These are phyloP conservation scores for Calonectria crousiana DNA, from an alignment of 2,329 filamentous ascomycete genomes.

Conservation along the genomic window DNA sequence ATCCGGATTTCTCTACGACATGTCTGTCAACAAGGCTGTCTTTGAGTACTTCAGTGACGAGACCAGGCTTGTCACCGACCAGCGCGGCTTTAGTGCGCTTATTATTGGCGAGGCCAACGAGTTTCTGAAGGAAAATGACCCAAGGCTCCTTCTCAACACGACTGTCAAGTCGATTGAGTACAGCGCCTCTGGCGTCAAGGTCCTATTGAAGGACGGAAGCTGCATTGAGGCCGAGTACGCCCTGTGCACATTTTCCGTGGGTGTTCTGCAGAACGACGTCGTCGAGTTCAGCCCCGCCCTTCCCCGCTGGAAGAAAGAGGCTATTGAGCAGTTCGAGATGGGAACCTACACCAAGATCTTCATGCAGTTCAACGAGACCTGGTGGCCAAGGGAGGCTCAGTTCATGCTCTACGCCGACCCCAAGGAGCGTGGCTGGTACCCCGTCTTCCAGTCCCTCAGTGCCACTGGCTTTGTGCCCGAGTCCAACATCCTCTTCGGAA, in stretches of 20 bases:
- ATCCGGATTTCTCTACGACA: slow-evolving; percentile 66
- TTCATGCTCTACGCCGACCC: slow-evolving; percentile 61
- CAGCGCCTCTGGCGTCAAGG: slow-evolving; percentile 62
- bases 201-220: slow-evolving; percentile 64
- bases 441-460: slow-evolving; percentile 74
- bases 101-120: slow-evolving; percentile 68
- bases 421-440: slow-evolving; percentile 57
- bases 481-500: slow-evolving; percentile 75
- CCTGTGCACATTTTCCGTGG: slow-evolving; percentile 76
- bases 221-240: slow-evolving; percentile 72
- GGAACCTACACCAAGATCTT: slow-evolving; percentile 82
- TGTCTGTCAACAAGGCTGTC: slow-evolving; percentile 69
- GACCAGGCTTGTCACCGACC: slow-evolving; percentile 72
- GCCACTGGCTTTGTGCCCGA: slow-evolving; percentile 68
- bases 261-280: slow-evolving; percentile 73
- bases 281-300: slow-evolving; percentile 70
- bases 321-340: slow-evolving; percentile 75
- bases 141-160: slow-evolving; percentile 69
- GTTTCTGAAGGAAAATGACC: slow-evolving; percentile 68
- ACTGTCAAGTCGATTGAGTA: slow-evolving; percentile 68
- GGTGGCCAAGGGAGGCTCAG: slow-evolving; percentile 66
- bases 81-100: slow-evolving; percentile 70
- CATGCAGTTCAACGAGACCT: slow-evolving; percentile 75
- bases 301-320: slow-evolving; percentile 73
- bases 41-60: slow-evolving; percentile 72